Base-by-base conservation (phyloP, 2,329 filamentous ascomycete genomes). In the Chaetomiaceae sp. region DNA sequence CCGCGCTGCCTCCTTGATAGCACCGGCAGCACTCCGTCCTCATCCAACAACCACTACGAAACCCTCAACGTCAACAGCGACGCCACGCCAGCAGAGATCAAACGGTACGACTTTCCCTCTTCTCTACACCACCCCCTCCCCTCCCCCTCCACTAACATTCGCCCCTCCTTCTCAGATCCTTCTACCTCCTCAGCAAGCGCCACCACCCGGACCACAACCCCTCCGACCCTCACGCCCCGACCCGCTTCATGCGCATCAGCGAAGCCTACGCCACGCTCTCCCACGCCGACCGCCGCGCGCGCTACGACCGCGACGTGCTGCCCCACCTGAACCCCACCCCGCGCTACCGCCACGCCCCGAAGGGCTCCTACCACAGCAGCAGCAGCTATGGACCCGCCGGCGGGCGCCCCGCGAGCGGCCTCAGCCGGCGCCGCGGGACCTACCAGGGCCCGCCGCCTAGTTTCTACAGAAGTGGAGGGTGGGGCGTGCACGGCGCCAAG, bases 191-290 rank as follows among this genome's bases (percentile, higher is more conserved):
- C 64, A 95, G 89, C 61, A 95, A 96, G 68, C 71, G 77, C 44
- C 84, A 95, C 75, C 93, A 98, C 67, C 93, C 93, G 1, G 93
- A 98, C 74, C 81, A 83, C 63, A 94, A 97, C 73, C 87, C 76
- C 50, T 62, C 77, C 57, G 84, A 95, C 66, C 84, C 86, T 4
- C 63, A 69, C 48, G 86, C 90, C 52, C 74, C 82, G 4, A 70
- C 78, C 48, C 86, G 83, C 62, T 98, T 95, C 74, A 81, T 89
- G 65, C 76, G 80, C 57, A 84, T 96, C 63, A 85, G 81, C 62
- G 85, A 93, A 63, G 89, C 90, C 56, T 96, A 95, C 72, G 74
- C 80, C 48, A 67, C 86, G 36, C 84, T 96, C 48, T 80, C 82
- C 48, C 78, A 84, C 55, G 72, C 84, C 15, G 73, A 81, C 17